Evolutionary conservation across 768 basidiomycete genomes (phyloP).

Genomic region (Psilocybe sp.): DNA sequence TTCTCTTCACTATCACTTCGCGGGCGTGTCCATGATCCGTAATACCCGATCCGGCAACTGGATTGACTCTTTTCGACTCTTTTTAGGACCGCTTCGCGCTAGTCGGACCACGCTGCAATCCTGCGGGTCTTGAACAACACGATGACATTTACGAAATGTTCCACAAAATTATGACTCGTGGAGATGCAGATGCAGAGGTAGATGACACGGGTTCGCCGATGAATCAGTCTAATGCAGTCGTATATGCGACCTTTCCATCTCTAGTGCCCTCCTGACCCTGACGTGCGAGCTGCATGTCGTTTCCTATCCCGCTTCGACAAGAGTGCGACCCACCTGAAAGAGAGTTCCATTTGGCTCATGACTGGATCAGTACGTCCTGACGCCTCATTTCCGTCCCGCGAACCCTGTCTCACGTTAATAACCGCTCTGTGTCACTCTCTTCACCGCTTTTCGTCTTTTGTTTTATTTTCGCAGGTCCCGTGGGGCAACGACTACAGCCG

Average conservation of each 20-base stretch:
- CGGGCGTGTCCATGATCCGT: background rate
- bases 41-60: background rate
- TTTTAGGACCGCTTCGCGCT: constrained; percentile 49
- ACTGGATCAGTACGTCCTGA: constrained; percentile 42
- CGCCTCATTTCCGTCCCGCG: background rate
- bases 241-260: no score
- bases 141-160: constrained; percentile 41
- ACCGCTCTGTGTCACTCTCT: background rate
- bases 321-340: constrained; percentile 59
- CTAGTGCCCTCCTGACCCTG: constrained; percentile 25
- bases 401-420: background rate
- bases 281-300: constrained; percentile 33
- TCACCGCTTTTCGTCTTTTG: background rate
- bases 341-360: constrained; percentile 43
- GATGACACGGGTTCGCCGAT: background rate
- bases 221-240: background rate
- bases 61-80: background rate
- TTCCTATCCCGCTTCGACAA: constrained; percentile 59
- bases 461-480: constrained; percentile 41
- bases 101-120: constrained; percentile 46
- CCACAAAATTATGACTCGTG: constrained; percentile 41
- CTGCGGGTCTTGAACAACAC: constrained; percentile 31
- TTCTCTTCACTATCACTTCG: no score
- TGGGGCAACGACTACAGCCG: constrained; percentile 50
- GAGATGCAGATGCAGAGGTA: constrained; percentile 42